Conservation (phyloP, 2,329 filamentous ascomycete species). For the Allantophomopsis cytisporea region DNA sequence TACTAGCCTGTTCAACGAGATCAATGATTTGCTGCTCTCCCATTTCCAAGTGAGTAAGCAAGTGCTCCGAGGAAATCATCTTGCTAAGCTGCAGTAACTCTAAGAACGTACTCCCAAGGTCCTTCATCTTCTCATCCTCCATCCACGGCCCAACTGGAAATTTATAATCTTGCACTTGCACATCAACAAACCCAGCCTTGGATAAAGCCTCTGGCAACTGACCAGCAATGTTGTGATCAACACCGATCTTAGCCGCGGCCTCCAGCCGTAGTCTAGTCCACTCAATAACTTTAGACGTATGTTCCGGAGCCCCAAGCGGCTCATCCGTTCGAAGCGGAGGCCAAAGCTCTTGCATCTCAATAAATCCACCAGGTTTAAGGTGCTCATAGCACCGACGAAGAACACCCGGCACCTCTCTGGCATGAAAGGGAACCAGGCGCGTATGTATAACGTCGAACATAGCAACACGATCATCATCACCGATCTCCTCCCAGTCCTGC, state of each 20-base stretch:
- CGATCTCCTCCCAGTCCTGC: neutral
- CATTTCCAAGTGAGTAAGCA: constrained; percentile 1
- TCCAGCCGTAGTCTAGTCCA: neutral
- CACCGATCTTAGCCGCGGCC: neutral
- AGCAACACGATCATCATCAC: neutral
- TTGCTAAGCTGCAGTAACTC: neutral
- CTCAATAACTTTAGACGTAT: neutral
- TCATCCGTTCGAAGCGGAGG: constrained; percentile 1
- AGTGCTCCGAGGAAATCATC: neutral
- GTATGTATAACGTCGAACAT: constrained; percentile 1
- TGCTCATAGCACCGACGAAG: neutral
- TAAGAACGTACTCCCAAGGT: neutral
- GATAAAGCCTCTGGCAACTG: neutral
- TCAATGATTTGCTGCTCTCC: neutral
- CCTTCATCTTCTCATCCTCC: constrained; percentile 4
- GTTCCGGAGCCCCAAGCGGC: neutral
- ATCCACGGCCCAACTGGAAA: constrained; percentile 1
- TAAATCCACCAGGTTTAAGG: neutral
- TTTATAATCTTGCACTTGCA: neutral
- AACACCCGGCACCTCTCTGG: neutral
- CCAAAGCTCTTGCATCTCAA: constrained; percentile 1
- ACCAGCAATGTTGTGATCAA: neutral
- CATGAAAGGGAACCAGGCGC: neutral
- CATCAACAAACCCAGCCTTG: neutral
- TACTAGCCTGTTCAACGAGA: neutral